A percentile compares a stretch with the other conserved stretches of the same genome.
These are phyloP conservation scores for Epichloe festucae DNA, from an alignment of 2,329 filamentous ascomycete genomes.

Conservation along the genomic window DNA sequence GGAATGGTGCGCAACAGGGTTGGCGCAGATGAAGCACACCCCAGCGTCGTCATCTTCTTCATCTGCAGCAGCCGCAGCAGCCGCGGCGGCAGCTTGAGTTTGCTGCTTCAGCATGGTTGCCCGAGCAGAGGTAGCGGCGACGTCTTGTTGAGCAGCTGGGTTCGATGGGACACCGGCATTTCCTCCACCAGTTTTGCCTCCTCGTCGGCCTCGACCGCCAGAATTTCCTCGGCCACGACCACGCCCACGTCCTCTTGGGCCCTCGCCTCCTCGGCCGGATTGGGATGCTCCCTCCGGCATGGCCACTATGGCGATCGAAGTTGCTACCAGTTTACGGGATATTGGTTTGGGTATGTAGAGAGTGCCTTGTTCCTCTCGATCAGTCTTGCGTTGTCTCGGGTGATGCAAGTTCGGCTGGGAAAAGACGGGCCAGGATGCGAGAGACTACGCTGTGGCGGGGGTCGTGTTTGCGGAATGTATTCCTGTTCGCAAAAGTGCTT, in stretches of 20 bases:
- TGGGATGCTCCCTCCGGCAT: conserved; percentile 11
- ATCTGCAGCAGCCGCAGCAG: conserved; percentile 14
- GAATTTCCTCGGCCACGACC: conserved; percentile 13
- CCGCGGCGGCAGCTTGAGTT: conserved; percentile 8
- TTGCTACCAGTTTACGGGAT: neutral
- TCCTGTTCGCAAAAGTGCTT: too few species aligned
- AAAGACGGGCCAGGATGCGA: too few species aligned
- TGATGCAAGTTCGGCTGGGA: too few species aligned
- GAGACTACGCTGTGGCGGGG: too few species aligned
- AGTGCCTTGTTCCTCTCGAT: too few species aligned
- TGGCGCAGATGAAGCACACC: conserved; percentile 96
- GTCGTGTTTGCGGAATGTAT: too few species aligned
- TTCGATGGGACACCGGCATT: conserved; percentile 8
- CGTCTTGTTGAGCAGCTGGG: conserved; percentile 19
- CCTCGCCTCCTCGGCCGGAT: conserved; percentile 19
- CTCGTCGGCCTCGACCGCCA: conserved; percentile 12
- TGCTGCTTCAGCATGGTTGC: conserved; percentile 8
- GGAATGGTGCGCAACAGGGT: conserved; percentile 72
- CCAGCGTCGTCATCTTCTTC: conserved; percentile 47
- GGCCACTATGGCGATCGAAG: neutral
- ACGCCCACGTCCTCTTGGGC: conserved; percentile 27
- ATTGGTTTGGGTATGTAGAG: neutral
- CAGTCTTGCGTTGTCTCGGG: too few species aligned
- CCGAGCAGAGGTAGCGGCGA: conserved; percentile 22
- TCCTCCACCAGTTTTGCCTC: conserved; percentile 14